These are phyloP conservation scores for Wickerhamiella hasegawae DNA, from an alignment of 805 yeast genomes.

Conservation along the genomic window DNA sequence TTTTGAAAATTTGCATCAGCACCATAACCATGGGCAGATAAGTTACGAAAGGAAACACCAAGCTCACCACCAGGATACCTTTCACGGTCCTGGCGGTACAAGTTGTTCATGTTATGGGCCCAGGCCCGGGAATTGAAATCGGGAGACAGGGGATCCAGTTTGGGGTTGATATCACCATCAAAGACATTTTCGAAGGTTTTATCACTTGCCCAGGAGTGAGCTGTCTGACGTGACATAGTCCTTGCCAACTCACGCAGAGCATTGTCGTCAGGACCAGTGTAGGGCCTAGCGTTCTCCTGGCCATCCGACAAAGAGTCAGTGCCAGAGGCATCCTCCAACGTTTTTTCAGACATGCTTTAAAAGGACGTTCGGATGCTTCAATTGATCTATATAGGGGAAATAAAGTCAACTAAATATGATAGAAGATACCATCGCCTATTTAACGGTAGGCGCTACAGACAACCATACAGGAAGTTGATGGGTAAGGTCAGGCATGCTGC, in stretches of 20 bases:
- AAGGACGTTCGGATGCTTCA: too few relatives aligned
- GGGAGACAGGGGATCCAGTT: conserved; percentile 43
- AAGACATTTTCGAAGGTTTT: conserved; percentile 13
- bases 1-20: conserved; percentile 48
- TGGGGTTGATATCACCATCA: conserved; percentile 20
- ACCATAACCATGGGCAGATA: conserved; percentile 49
- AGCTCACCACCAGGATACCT: conserved; percentile 43
- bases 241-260: conserved; percentile 4
- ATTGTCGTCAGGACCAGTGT: conserved; percentile 4
- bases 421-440: too few relatives aligned
- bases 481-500: too few relatives aligned
- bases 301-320: background rate
- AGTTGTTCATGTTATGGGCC: conserved; percentile 42
- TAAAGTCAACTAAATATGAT: too few relatives aligned
- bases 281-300: background rate
- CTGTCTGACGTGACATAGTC: background rate
- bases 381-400: too few relatives aligned
- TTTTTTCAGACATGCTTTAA: too few relatives aligned
- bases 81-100: conserved; percentile 40
- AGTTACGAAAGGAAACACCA: conserved; percentile 41
- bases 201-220: background rate
- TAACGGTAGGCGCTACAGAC: too few relatives aligned
- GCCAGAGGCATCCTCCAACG: too few relatives aligned
- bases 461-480: too few relatives aligned
- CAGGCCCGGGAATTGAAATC: conserved; percentile 43